Conservation (phyloP, 208 protist genomes). For the Novymonas esmeraldas region DNA sequence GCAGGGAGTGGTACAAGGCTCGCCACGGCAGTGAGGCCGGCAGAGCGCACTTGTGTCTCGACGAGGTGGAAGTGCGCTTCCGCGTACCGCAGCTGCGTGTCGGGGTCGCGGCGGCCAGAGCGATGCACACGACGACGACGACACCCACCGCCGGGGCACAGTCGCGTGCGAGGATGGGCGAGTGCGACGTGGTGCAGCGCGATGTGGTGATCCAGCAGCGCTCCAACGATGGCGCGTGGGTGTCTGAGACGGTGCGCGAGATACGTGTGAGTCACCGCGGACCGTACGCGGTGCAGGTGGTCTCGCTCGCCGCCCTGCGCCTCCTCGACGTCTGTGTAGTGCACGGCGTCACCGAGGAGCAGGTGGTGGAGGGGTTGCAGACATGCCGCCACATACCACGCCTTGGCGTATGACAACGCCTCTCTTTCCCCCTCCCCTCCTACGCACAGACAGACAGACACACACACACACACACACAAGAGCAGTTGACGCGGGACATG, state of each 20-base stretch:
- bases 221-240: not conserved
- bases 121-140: not conserved
- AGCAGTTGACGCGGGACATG: too few relatives aligned
- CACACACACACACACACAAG: too few relatives aligned
- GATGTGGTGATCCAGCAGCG: not conserved
- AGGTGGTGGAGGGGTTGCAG: not conserved
- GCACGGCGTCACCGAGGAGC: constrained; percentile 2
- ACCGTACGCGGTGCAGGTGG: constrained; percentile 2
- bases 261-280: not conserved
- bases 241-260: not conserved
- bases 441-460: too few relatives aligned
- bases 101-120: not conserved
- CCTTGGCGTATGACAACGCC: too few relatives aligned
- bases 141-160: too few relatives aligned
- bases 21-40: too few relatives aligned
- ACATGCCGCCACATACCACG: too few relatives aligned
- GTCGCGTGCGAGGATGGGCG: too few relatives aligned
- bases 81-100: not conserved
- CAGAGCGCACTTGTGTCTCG: too few relatives aligned
- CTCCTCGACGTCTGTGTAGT: constrained; percentile 6
- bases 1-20: too few relatives aligned
- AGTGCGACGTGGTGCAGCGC: not conserved
- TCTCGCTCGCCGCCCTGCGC: constrained; percentile 12
- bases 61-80: not conserved
- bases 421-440: too few relatives aligned